Percentiles rank a stretch among this genome's conserved stretches.
These are phyloP conservation scores for Debaryomycetaceae sp. DNA, from an alignment of 1,139 yeast species.

Conservation along the genomic window DNA sequence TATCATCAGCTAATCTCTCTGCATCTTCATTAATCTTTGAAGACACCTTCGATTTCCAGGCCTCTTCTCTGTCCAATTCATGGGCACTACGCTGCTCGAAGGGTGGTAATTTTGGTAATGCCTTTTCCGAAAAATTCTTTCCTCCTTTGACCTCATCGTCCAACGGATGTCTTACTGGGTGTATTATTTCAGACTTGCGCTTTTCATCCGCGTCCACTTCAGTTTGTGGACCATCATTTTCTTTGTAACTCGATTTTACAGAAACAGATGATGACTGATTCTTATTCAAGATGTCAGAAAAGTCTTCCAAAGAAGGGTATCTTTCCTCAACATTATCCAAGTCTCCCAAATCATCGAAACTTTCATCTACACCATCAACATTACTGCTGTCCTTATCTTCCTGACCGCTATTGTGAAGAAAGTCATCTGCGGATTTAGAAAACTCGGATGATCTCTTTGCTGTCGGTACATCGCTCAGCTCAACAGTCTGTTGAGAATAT, in stretches of 20 bases:
- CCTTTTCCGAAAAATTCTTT: not conserved
- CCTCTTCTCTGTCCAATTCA: conserved; percentile 31
- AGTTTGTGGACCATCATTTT: not conserved
- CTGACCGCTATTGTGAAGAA: not conserved
- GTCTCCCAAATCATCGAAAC: conserved; percentile 28
- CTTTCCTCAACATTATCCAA: conserved; percentile 43
- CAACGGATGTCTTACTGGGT: not conserved
- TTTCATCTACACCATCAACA: conserved; percentile 13
- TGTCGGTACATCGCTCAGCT: not conserved
- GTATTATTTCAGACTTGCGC: not conserved
- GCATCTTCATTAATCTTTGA: conserved; percentile 24
- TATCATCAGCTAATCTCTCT: conserved; percentile 40
- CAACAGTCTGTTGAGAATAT: not conserved
- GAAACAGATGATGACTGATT: not conserved
- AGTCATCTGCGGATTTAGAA: not conserved
- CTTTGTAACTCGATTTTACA: not conserved
- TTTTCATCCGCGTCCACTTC: not conserved
- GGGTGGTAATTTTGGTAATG: not conserved
- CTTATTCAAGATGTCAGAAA: conserved; percentile 5
- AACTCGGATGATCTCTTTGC: not conserved
- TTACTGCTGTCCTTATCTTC: not conserved
- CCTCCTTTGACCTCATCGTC: not conserved
- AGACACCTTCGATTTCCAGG: conserved; percentile 29
- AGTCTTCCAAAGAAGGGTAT: conserved; percentile 41
- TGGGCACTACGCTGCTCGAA: not conserved